Conservation (phyloP, 2,329 filamentous ascomycete genomes). For the Colletotrichum lupini region DNA sequence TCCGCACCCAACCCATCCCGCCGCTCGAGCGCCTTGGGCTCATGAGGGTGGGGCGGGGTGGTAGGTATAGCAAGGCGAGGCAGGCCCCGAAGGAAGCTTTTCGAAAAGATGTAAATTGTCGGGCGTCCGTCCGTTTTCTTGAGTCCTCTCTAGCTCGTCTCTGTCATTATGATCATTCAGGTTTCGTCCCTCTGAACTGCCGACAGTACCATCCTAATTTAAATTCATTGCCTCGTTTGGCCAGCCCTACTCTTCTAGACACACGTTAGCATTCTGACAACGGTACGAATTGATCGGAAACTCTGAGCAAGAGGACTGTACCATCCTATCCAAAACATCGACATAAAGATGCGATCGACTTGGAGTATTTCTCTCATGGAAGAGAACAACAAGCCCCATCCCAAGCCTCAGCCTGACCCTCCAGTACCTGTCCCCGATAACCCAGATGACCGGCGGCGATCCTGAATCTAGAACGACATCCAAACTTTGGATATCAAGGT, state of each 20-base stretch:
- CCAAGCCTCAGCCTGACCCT: slow-evolving; percentile 45
- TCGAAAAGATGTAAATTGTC: slow-evolving; percentile 13
- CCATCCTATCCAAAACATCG: neutral
- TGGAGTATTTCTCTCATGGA: slow-evolving; percentile 1
- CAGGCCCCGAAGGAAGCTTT: slow-evolving; percentile 15
- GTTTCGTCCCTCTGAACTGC: neutral
- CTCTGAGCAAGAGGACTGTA: neutral
- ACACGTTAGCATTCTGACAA: neutral
- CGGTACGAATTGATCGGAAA: neutral
- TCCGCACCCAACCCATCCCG: slow-evolving; percentile 20
- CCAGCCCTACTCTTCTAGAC: neutral
- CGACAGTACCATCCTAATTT: neutral
- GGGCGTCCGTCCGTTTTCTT: neutral
- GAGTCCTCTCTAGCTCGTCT: neutral
- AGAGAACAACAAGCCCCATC: slow-evolving; percentile 41
- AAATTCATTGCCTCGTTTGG: neutral
- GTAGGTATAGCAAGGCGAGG: slow-evolving; percentile 7
- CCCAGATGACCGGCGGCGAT: slow-evolving; percentile 37
- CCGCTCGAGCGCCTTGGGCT: slow-evolving; percentile 20
- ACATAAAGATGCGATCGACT: neutral
- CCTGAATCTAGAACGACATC: neutral
- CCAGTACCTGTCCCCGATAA: slow-evolving; percentile 42
- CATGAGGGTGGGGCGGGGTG: slow-evolving; percentile 26
- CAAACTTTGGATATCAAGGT: neutral
- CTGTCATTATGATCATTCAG: neutral